These are phyloP conservation scores for Takakia lepidozioides DNA, from an alignment of 225 moss, liverwort and hornwort species.

Conservation along the genomic window DNA sequence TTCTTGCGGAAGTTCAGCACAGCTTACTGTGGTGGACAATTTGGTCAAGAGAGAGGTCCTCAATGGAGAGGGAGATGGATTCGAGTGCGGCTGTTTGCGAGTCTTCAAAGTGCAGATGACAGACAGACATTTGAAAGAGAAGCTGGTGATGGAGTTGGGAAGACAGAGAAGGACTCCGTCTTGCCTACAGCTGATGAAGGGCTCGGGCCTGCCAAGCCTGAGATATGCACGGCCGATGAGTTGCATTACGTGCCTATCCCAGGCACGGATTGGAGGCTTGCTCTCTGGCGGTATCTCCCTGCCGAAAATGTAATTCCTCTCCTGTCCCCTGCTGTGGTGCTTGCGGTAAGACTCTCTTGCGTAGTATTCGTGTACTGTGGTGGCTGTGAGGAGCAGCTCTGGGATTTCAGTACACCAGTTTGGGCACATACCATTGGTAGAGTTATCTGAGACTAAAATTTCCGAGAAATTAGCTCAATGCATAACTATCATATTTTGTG, in stretches of 20 bases:
- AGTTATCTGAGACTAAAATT: too few relatives aligned
- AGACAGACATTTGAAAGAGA: conserved; percentile 6
- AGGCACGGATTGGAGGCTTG: conserved; percentile 79
- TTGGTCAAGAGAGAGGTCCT: conserved; percentile 6
- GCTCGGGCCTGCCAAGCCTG: conserved; percentile 48
- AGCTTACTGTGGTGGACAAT: conserved; percentile 9
- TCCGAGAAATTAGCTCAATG: too few relatives aligned
- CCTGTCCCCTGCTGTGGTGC: too few relatives aligned
- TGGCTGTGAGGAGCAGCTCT: too few relatives aligned
- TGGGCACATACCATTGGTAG: too few relatives aligned
- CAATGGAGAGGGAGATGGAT: conserved; percentile 16
- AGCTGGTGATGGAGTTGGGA: conserved; percentile 17
- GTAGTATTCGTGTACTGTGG: too few relatives aligned
- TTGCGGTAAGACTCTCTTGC: too few relatives aligned
- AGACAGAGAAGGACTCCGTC: conserved; percentile 34
- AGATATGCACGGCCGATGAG: conserved; percentile 86
- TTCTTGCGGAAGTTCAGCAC: background rate
- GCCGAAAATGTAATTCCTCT: conserved; percentile 36
- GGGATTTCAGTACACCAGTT: too few relatives aligned
- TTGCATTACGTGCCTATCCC: conserved; percentile 89
- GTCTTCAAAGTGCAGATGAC: conserved; percentile 25
- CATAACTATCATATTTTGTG: too few relatives aligned
- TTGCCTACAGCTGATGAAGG: conserved; percentile 20
- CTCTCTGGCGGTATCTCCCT: conserved; percentile 85
- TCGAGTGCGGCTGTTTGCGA: conserved; percentile 20